Conservation (phyloP, 2,329 filamentous ascomycete species). For the Fusarium palustre region DNA sequence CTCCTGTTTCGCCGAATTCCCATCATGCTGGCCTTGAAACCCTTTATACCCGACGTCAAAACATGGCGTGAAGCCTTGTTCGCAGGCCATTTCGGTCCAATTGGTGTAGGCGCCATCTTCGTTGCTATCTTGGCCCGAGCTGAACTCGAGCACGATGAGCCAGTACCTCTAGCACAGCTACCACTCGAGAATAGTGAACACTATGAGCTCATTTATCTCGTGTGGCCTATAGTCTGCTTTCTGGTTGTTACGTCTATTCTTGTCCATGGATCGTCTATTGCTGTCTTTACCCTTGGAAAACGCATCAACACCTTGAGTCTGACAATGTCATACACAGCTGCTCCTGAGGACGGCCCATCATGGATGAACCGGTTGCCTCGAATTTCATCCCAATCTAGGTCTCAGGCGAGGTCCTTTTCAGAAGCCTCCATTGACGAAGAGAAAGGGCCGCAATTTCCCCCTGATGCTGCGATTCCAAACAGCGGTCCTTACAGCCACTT, state of each 20-base stretch:
- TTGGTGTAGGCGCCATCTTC: slow-evolving; percentile 96
- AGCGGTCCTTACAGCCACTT: slow-evolving; percentile 68
- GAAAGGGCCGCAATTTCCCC: slow-evolving; percentile 70
- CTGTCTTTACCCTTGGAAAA: slow-evolving; percentile 97
- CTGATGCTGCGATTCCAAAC: slow-evolving; percentile 78
- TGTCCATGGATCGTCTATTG: slow-evolving; percentile 97
- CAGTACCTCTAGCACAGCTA: slow-evolving; percentile 76
- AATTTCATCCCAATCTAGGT: slow-evolving; percentile 75
- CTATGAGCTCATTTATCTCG: slow-evolving; percentile 81
- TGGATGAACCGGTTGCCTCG: slow-evolving; percentile 96
- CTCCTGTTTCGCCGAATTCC: slow-evolving; percentile 96
- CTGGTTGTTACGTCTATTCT: slow-evolving; percentile 94
- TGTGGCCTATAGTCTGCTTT: slow-evolving; percentile 97
- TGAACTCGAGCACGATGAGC: slow-evolving; percentile 82
- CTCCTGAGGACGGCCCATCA: slow-evolving; percentile 85
- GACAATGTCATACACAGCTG: slow-evolving; percentile 95
- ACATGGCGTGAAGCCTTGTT: slow-evolving; percentile 98
- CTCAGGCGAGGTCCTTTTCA: slow-evolving; percentile 86
- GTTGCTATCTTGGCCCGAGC: slow-evolving; percentile 91
- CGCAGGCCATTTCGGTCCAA: slow-evolving; percentile 96
- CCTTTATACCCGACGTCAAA: slow-evolving; percentile 94
- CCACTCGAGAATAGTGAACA: slow-evolving; percentile 67
- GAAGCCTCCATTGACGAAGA: slow-evolving; percentile 76
- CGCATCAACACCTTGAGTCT: slow-evolving; percentile 96
- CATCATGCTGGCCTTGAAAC: slow-evolving; percentile 91